Evolutionary conservation across 306 rosid genomes (phyloP).

Genomic region (Cucurbita ficifolia): DNA sequence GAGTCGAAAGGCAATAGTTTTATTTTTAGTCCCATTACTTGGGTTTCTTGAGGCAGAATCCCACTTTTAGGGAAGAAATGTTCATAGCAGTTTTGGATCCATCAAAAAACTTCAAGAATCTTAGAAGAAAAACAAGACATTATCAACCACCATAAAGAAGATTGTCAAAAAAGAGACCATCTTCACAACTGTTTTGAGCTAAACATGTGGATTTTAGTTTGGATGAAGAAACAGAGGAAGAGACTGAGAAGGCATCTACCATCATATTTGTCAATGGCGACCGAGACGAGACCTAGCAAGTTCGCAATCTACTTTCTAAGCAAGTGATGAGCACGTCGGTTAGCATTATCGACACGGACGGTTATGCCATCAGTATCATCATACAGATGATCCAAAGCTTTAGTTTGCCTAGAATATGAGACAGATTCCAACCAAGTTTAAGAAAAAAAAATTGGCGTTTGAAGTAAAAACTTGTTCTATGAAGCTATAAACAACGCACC

Average conservation of each 20-base stretch:
- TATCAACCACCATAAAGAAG: neutral
- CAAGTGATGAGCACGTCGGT: constrained; percentile 58
- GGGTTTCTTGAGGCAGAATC: too few relatives aligned
- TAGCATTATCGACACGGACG: constrained; percentile 50
- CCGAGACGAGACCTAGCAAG: neutral
- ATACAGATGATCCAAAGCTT: constrained; percentile 32
- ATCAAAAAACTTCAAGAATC: too few relatives aligned
- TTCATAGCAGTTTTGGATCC: too few relatives aligned
- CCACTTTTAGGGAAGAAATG: too few relatives aligned
- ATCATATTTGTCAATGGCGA: constrained; percentile 1
- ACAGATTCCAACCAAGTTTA: neutral
- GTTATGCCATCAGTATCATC: constrained; percentile 55
- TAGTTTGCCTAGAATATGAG: constrained; percentile 39
- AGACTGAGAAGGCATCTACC: neutral
- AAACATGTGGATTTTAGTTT: neutral
- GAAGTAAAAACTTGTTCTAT: neutral
- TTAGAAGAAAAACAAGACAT: neutral
- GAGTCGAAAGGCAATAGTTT: too few relatives aligned
- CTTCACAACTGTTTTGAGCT: neutral
- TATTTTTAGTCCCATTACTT: too few relatives aligned
- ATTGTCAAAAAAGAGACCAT: neutral
- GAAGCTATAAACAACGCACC: constrained; percentile 26
- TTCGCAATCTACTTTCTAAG: constrained; percentile 46
- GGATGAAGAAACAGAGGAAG: neutral
- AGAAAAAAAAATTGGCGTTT: neutral